Base-by-base conservation (phyloP, 2,329 filamentous ascomycete genomes). In the Fonsecaea pedrosoi region DNA sequence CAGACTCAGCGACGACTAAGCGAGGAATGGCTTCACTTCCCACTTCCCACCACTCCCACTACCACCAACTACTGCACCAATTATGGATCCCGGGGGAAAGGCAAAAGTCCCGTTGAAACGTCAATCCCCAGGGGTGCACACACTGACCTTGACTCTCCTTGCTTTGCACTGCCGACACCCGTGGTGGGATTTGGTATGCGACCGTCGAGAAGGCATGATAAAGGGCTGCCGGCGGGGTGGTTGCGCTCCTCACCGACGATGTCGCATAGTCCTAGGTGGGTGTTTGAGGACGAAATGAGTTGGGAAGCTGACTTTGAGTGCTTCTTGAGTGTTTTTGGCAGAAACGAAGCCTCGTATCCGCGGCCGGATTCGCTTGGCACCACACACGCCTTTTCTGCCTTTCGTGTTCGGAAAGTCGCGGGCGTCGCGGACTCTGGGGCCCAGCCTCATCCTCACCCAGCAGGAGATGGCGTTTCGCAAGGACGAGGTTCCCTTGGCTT, bases 181-280 rank as follows among this genome's bases (percentile, higher is more conserved):
- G 56, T 73, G 72, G 62, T 73, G 72, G 13, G 70, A 72, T 45
- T 73, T 73, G 8, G 71, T 73, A 63, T 73, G 72, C 40, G 70
- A 70, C 54, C 71, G 63, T 30, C 72, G 65, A 21, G 72, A 73
- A 38, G 72, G 72, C 72, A 73, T 73, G 32, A 18, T 42, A 34
- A 54, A 10, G 34, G 45, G 25, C 25, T n/a, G 9, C 45, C 45
- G 45, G 18, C 45, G 7, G 18, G 45, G 21, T 18, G 7, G 8
- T 12, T 21, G 45, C 18, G 10, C 18, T 25, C 15, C 25, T 18
- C 10, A 25, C 12, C 18, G 18, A 50, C 12, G 18, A 21, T 25
- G 45, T 8, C 45, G 18, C 45, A 50, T 50, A 50, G 13, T 12
- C 9, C 18, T 6, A 50, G 21, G 45, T 25, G 4, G 40, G 15